A percentile compares a stretch with the other conserved stretches of the same genome.
These are phyloP conservation scores for Botryotinia globosa DNA, from an alignment of 2,329 filamentous ascomycete species.

Conservation along the genomic window DNA sequence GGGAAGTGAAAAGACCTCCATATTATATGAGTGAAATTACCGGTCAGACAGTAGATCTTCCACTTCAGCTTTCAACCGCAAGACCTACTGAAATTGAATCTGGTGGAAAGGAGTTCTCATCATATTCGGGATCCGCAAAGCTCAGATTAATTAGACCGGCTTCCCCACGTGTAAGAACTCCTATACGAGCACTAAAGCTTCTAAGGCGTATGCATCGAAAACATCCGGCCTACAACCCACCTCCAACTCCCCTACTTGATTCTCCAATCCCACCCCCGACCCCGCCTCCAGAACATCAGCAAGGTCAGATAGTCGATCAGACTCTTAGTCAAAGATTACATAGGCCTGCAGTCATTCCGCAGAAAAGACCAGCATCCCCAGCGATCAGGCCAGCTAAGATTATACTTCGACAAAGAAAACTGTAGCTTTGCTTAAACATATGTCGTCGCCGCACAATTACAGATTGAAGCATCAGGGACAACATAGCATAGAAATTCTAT, in stretches of 20 bases:
- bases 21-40: neutral
- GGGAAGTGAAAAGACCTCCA: neutral
- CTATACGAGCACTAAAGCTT: neutral
- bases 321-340: too few species aligned
- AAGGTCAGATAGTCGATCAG: neutral
- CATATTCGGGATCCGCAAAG: neutral
- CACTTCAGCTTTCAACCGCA: too few species aligned
- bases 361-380: neutral
- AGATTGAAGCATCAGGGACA: neutral
- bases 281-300: neutral
- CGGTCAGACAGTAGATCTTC: neutral
- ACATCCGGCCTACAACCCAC: neutral
- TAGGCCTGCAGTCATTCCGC: neutral
- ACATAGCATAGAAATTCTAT: neutral
- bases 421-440: neutral
- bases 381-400: neutral
- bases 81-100: neutral
- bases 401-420: neutral
- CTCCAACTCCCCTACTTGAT: neutral
- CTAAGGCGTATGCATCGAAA: neutral
- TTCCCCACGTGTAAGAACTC: too few species aligned
- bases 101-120: too few species aligned
- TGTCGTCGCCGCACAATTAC: neutral
- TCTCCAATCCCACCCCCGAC: too few species aligned
- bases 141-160: neutral